Evolutionary conservation across 2,329 filamentous ascomycete genomes (phyloP), one percentile per base, ranked within the genome.

Genomic region (Venturia aucupariae): DNA sequence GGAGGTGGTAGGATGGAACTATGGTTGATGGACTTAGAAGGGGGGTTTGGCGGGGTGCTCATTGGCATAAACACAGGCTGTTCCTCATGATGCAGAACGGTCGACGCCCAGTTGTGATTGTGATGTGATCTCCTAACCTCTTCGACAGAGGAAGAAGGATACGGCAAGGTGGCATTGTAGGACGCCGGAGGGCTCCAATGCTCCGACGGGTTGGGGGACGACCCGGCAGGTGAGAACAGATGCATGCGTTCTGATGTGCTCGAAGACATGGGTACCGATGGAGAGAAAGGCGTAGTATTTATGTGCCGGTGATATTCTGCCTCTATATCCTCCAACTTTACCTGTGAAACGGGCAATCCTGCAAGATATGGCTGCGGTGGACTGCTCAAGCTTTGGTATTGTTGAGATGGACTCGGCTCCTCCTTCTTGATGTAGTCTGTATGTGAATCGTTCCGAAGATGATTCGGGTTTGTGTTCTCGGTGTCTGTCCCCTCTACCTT

Each of bases 281-380:
- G 46, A 30, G 22, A 13, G 46, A 51, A 51, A 15, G 22, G 46
- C 27, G 17, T 19, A 19, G 4, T 7, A 32, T 6, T 32, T 15
- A 24, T 19, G 24, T 13, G 27, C 13, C 15, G 48, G 27, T 11
- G 13, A 54, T 17, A 32, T 11, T 32, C 48, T 30, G 48, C 27
- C 48, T 54, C 27, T 55, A 30, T n/a, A n/a, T 55, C 51, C 51
- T 55, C 51, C 4, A 35, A n/a, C 51, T 55, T 55, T 13, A 55
- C 15, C 24, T 27, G 27, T 30, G 51, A 35, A 55, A 8, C 51
- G 19, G 30, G 15, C 51, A 3, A 2, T 55, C 51, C 17, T n/a
- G 13, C 19, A 6, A 6, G 2, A 22, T 4, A 32, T 19, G 24
- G 24, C 4, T 30, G 48, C 1, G 17, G 7, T 15, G 24, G 48